Base-by-base conservation (phyloP, 192 early-diverging fungal genomes). In the Diversispora epigaea region DNA sequence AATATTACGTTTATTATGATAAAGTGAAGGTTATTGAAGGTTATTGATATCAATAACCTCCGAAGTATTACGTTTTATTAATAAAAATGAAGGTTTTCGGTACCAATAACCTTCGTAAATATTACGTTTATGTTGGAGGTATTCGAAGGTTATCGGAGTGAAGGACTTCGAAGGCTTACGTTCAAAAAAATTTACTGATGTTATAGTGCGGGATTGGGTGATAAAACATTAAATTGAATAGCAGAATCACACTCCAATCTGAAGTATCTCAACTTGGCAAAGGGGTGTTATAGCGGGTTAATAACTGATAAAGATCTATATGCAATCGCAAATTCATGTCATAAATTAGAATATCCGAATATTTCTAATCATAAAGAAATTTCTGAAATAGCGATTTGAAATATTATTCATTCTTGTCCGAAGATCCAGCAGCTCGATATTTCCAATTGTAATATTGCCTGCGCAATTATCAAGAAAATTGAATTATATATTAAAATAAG, bases 401-500 rank as follows among this genome's bases (percentile, higher is more conserved):
- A 66, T 66, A 43, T 66, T 66, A 66, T 66, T 66, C 64, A 66
- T 66, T 66, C 64, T 66, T 66, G 64, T 66, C 64, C 64, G 17
- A 66, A 46, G 64, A 12, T 10, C 43, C 43, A 66, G 45, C 0
- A 66, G 64, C 7, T 66, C 21, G 64, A 46, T 66, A 66, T 66
- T 46, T 22, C n/a, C 7, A 15, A 46, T 45, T 66, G 64, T 45
- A 66, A 45, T 45, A 66, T 66, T 66, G 1, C 44, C 43, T 66
- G 45, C 45, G 45, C 43, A 66, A 46, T n/a, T n/a, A n/a, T n/a
- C n/a, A n/a, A n/a, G n/a, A n/a, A 68, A 68, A 68, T 68, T 68
- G 67, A 49, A 68, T 68, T 68, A 68, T 68, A 68, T 68, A 45
- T 68, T 69, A 69, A 69, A 69, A 32, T 69, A 69, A 69, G 47